Evolutionary conservation across 768 basidiomycete genomes (phyloP).

Genomic region (Jaapia argillacea): DNA sequence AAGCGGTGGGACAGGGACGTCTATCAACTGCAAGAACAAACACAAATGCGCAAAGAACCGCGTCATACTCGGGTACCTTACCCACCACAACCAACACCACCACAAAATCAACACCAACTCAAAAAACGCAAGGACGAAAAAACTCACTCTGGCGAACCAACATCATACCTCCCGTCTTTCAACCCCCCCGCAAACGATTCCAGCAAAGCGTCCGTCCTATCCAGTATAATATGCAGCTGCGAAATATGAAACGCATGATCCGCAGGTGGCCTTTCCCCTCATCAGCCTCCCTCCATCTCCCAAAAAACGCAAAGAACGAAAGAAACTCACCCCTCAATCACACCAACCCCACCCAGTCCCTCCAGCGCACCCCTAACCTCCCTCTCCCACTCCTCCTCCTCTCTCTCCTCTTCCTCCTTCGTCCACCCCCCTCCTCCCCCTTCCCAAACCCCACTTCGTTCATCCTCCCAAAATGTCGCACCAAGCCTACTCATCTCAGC

Average conservation of each 20-base stretch:
- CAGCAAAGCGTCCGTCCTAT: slow-evolving; percentile 57
- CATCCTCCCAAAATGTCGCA: slow-evolving; percentile 74
- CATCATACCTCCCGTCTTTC: slow-evolving; percentile 36
- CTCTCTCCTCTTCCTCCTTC: slow-evolving; percentile 18
- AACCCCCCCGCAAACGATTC: slow-evolving; percentile 57
- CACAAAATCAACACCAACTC: slow-evolving; percentile 1
- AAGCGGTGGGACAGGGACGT: slow-evolving; percentile 57
- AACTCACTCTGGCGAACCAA: slow-evolving; percentile 49
- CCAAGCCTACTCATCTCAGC: slow-evolving; percentile 52
- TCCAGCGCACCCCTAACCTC: slow-evolving; percentile 53
- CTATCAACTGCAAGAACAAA: slow-evolving; percentile 79
- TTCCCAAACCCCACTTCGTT: slow-evolving; percentile 18
- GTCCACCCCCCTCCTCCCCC: slow-evolving; percentile 14
- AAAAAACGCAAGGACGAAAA: no score
- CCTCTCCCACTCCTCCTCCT: slow-evolving; percentile 52
- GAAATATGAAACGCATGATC: slow-evolving; percentile 76
- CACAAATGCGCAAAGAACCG: slow-evolving; percentile 94
- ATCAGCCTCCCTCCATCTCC: not conserved
- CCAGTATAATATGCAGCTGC: slow-evolving; percentile 69
- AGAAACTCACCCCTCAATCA: slow-evolving; percentile 50
- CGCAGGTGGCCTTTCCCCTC: slow-evolving; percentile 36
- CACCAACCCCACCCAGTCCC: slow-evolving; percentile 43
- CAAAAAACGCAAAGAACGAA: not conserved
- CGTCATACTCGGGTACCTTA: slow-evolving; percentile 64
- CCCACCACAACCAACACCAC: no score